A percentile compares a stretch with the other conserved stretches of the same genome.
Evolutionary conservation across 2,329 filamentous ascomycete genomes (phyloP).

Genomic region (Nigrospora osmanthi): DNA sequence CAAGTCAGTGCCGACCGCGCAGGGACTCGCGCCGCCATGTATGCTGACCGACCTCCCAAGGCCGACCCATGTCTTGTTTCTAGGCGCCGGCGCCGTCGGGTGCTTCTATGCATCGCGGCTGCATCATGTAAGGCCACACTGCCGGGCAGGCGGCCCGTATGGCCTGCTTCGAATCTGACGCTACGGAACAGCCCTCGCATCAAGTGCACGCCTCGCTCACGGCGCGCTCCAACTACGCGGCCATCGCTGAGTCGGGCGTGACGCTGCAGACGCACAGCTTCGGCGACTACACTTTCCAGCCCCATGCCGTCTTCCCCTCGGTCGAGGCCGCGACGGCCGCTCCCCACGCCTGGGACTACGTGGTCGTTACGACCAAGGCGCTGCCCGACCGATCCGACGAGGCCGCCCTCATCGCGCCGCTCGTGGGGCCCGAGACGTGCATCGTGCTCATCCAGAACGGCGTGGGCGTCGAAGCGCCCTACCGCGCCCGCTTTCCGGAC

Average conservation of each 20-base stretch:
- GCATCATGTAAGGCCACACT: conserved; percentile 39
- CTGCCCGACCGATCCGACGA: conserved; percentile 58
- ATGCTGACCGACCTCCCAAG: conserved; percentile 14
- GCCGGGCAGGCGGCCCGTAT: neutral
- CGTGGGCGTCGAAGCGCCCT: conserved; percentile 61
- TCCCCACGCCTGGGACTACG: conserved; percentile 46
- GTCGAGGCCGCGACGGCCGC: conserved; percentile 39
- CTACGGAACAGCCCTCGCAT: conserved; percentile 29
- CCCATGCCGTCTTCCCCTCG: conserved; percentile 55
- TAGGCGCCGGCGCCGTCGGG: conserved; percentile 64
- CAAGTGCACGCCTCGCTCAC: conserved; percentile 59
- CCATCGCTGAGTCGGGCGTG: conserved; percentile 55
- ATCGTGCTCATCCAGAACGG: conserved; percentile 67
- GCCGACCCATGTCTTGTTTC: conserved; percentile 53
- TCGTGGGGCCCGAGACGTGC: conserved; percentile 45
- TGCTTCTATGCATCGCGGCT: conserved; percentile 66
- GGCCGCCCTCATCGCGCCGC: conserved; percentile 50
- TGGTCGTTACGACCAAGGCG: conserved; percentile 65
- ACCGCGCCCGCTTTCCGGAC: conserved; percentile 51
- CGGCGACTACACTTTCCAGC: conserved; percentile 57
- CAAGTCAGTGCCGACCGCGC: too few relatives aligned
- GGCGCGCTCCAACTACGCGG: conserved; percentile 65
- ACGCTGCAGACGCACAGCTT: conserved; percentile 57
- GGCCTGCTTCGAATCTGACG: neutral
- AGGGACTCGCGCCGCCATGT: too few relatives aligned